These are phyloP conservation scores for Dryadomyces quercus-mongolicae DNA, from an alignment of 2,329 filamentous ascomycete species.

Conservation along the genomic window DNA sequence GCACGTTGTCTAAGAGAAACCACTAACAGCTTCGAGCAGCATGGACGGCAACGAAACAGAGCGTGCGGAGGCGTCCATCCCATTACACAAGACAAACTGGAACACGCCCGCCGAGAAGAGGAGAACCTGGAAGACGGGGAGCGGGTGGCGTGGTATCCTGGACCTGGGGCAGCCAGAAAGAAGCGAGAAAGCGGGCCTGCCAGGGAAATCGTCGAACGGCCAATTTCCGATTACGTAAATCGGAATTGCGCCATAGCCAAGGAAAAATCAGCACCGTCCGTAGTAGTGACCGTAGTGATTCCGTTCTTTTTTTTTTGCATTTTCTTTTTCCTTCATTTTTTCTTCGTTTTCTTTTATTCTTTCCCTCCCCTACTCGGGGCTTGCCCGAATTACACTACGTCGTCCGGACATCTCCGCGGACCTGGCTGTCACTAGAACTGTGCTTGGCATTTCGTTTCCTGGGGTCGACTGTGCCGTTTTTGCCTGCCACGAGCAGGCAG, in stretches of 20 bases:
- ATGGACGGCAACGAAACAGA: conserved; percentile 8
- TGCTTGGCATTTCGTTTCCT: no score
- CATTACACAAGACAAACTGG: conserved; percentile 7
- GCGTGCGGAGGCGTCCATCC: neutral
- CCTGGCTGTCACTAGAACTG: no score
- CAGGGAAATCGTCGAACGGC: neutral
- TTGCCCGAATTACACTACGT: no score
- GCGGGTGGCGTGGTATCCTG: neutral
- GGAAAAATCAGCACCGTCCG: no score
- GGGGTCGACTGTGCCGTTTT: no score
- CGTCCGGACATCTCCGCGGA: no score
- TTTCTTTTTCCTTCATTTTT: neutral
- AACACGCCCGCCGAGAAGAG: neutral
- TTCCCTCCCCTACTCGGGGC: neutral
- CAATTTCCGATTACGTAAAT: conserved; percentile 21
- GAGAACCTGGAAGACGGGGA: neutral
- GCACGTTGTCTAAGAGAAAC: conserved; percentile 10
- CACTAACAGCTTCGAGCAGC: conserved; percentile 10
- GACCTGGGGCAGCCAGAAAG: no score
- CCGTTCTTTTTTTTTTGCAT: no score
- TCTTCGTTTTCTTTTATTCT: neutral
- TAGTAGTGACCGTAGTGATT: no score
- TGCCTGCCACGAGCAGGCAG: no score
- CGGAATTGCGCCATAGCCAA: neutral
- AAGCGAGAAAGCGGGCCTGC: neutral